These are phyloP conservation scores for Solidago caesia DNA, from an alignment of 129 eudicot species.

Conservation along the genomic window DNA sequence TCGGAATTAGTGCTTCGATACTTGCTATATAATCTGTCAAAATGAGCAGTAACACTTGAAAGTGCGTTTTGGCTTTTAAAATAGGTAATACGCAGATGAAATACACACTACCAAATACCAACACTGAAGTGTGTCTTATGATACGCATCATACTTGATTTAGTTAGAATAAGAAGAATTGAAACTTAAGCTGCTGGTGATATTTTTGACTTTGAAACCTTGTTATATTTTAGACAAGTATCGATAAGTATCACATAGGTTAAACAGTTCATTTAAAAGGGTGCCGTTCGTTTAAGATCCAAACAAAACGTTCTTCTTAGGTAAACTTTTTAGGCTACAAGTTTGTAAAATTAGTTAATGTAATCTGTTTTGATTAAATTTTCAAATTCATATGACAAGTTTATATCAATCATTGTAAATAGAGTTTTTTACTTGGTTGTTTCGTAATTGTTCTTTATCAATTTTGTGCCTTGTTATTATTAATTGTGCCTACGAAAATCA, in stretches of 20 bases:
- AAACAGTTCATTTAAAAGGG: neutral
- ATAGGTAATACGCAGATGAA: too few relatives aligned
- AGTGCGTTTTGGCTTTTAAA: too few relatives aligned
- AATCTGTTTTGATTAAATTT: neutral
- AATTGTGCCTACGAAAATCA: too few relatives aligned
- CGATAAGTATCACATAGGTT: neutral
- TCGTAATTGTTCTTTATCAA: neutral
- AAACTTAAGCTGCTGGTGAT: neutral
- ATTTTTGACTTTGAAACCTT: neutral
- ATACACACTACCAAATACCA: too few relatives aligned
- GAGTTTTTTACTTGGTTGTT: neutral
- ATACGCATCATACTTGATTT: neutral
- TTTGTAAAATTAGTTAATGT: neutral
- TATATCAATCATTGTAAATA: neutral
- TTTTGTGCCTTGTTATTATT: too few relatives aligned
- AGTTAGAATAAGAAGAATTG: neutral
- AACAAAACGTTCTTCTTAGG: neutral
- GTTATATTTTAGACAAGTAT: neutral
- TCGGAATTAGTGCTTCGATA: too few relatives aligned
- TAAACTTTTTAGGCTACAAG: slow-evolving; percentile 2
- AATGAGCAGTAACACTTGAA: too few relatives aligned
- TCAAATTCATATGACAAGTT: neutral
- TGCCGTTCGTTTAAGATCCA: neutral
- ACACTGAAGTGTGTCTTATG: neutral
- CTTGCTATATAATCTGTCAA: too few relatives aligned